Percentiles rank a stretch among this genome's conserved stretches.
phyloP scores from a whole-genome alignment of 371 early-diverging fungal genomes.

The Mortierella sp. region DNA sequence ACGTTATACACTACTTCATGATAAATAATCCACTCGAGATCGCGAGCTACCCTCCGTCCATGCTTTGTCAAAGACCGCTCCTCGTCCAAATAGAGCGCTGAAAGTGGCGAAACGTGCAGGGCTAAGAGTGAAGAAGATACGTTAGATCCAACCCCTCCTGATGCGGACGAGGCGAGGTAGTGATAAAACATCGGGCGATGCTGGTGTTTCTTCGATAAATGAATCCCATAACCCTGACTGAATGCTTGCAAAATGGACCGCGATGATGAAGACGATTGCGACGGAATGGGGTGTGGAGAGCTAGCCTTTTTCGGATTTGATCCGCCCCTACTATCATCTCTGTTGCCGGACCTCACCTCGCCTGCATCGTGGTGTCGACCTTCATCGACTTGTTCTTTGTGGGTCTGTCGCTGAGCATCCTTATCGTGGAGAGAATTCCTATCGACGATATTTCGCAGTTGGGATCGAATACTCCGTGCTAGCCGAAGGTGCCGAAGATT shows the following conservation, averaged over 20 bases:
- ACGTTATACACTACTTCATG: constrained; percentile 73
- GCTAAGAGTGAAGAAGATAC: constrained; percentile 61
- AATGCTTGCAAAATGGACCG: constrained; percentile 73
- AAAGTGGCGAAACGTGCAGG: constrained; percentile 73
- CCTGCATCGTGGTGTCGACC: background rate
- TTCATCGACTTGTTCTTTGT: background rate
- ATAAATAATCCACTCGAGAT: constrained; percentile 86
- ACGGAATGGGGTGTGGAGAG: background rate
- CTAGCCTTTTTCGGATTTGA: too few relatives aligned
- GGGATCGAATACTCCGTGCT: constrained; percentile 90
- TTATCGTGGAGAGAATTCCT: constrained; percentile 55
- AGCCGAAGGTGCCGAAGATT: constrained; percentile 86
- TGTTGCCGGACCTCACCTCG: too few relatives aligned
- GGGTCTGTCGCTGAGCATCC: constrained; percentile 10
- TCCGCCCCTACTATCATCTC: too few relatives aligned
- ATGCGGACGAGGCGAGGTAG: constrained; percentile 61
- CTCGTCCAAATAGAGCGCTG: constrained; percentile 61
- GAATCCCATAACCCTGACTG: constrained; percentile 77
- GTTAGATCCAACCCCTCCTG: constrained; percentile 29
- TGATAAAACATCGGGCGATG: constrained; percentile 78
- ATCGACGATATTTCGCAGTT: constrained; percentile 89
- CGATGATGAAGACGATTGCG: constrained; percentile 50
- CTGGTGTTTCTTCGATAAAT: constrained; percentile 80
- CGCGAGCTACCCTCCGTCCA: constrained; percentile 49
- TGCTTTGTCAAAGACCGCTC: constrained; percentile 56